phyloP scores from a whole-genome alignment of 2,329 filamentous ascomycete species.

The Hypoxylon sp. region DNA sequence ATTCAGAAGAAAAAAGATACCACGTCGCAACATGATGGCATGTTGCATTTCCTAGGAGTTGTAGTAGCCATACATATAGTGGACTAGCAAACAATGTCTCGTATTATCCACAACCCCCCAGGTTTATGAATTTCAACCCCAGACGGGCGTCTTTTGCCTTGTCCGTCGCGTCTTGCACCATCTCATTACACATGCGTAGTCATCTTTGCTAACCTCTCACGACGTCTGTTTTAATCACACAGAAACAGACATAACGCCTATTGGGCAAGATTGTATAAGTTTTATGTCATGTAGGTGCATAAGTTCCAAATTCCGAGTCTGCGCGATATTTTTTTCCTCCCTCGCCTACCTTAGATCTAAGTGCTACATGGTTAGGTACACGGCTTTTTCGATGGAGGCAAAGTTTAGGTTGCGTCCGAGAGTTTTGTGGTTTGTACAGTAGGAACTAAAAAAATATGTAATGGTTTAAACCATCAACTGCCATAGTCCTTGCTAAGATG shows the following conservation, averaged over 20 bases:
- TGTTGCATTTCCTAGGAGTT: constrained; percentile 36
- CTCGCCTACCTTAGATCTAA: constrained; percentile 9
- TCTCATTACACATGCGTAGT: constrained; percentile 25
- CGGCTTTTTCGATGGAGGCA: constrained; percentile 13
- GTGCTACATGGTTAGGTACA: not conserved
- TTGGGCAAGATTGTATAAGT: constrained; percentile 37
- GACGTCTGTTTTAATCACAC: constrained; percentile 36
- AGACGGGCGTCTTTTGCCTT: constrained; percentile 15
- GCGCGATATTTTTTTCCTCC: constrained; percentile 49
- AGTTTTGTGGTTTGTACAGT: constrained; percentile 14
- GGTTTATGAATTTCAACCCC: constrained; percentile 15
- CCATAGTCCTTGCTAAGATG: constrained; percentile 42
- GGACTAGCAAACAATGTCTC: constrained; percentile 29
- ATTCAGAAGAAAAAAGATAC: constrained; percentile 17
- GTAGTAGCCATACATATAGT: constrained; percentile 15
- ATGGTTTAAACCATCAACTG: constrained; percentile 34
- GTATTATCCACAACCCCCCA: constrained; percentile 24
- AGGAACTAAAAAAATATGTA: constrained; percentile 20
- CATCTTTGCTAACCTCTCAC: constrained; percentile 35
- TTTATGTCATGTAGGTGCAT: constrained; percentile 41
- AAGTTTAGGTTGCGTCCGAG: constrained; percentile 40
- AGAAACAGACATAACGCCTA: constrained; percentile 40
- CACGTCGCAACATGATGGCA: constrained; percentile 34
- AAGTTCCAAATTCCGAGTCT: constrained; percentile 42
- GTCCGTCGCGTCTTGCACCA: constrained; percentile 22